These are phyloP conservation scores for Paralagenidium karlingii DNA, from an alignment of 352 stramenopile genomes.

Conservation along the genomic window DNA sequence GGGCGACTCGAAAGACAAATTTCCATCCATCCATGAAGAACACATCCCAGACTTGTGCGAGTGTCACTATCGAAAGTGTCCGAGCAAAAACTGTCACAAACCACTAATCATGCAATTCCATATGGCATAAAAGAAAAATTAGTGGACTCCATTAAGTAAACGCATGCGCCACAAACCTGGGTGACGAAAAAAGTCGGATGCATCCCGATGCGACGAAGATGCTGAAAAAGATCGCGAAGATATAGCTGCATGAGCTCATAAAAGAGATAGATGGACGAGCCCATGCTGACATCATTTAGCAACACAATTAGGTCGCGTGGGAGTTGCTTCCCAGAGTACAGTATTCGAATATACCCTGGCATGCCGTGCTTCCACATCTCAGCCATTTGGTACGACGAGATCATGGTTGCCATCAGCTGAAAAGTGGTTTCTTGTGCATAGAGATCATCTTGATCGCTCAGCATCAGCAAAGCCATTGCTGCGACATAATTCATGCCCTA, in stretches of 20 bases:
- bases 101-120: constrained; percentile 48
- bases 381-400: constrained; percentile 35
- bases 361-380: constrained; percentile 69
- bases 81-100: constrained; percentile 78
- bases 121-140: neutral
- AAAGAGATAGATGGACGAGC: constrained; percentile 61
- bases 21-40: constrained; percentile 73
- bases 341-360: constrained; percentile 29
- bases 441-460: constrained; percentile 12
- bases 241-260: constrained; percentile 53
- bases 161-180: constrained; percentile 20
- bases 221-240: constrained; percentile 45
- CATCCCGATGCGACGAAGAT: constrained; percentile 69
- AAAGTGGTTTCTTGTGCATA: constrained; percentile 41
- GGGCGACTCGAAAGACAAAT: constrained; percentile 48
- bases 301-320: neutral
- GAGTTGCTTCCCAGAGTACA: neutral
- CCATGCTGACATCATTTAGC: constrained; percentile 18
- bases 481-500: constrained; percentile 83
- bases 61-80: constrained; percentile 21
- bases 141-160: neutral
- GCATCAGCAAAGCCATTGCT: constrained; percentile 33
- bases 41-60: constrained; percentile 58
- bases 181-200: constrained; percentile 67
- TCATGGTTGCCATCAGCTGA: constrained; percentile 42